phyloP scores from a whole-genome alignment of 306 rosid genomes.

The Cucurbita ficifolia region DNA sequence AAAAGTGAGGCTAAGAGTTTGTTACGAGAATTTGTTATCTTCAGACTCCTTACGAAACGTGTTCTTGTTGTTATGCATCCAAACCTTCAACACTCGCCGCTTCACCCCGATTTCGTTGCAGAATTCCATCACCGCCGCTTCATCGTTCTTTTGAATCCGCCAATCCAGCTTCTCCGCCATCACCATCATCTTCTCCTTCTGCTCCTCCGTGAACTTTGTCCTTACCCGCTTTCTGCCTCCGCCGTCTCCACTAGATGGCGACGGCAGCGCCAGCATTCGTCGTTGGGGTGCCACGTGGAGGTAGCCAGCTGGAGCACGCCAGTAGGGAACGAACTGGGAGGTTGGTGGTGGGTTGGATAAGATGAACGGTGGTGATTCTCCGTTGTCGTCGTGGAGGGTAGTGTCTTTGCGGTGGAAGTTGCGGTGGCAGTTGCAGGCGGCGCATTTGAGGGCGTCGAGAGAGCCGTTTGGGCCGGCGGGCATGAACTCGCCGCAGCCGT shows the following conservation, averaged over 20 bases:
- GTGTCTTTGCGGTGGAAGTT: slow-evolving; percentile 11
- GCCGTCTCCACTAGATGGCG: neutral
- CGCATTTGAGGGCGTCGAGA: slow-evolving; percentile 10
- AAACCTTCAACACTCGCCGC: slow-evolving; percentile 45
- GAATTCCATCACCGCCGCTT: slow-evolving; percentile 27
- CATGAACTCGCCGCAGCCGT: slow-evolving; percentile 19
- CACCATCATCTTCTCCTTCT: slow-evolving; percentile 39
- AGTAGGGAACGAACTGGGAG: neutral
- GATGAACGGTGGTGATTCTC: neutral
- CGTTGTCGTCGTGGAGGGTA: neutral
- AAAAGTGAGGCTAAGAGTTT: neutral
- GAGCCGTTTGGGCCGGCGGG: neutral
- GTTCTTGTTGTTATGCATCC: slow-evolving; percentile 63
- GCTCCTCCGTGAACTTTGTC: slow-evolving; percentile 47
- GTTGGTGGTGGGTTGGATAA: neutral
- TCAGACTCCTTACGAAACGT: slow-evolving; percentile 9
- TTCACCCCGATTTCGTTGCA: slow-evolving; percentile 45
- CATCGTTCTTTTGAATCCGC: slow-evolving; percentile 39
- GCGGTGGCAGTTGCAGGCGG: slow-evolving; percentile 14
- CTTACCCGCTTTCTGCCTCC: slow-evolving; percentile 36
- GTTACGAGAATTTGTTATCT: neutral
- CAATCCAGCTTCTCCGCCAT: slow-evolving; percentile 48
- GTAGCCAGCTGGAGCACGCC: neutral
- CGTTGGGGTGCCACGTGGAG: neutral
- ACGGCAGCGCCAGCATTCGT: neutral